phyloP scores from a whole-genome alignment of 164 flowering plant genomes.

The Houttuynia cordata region DNA sequence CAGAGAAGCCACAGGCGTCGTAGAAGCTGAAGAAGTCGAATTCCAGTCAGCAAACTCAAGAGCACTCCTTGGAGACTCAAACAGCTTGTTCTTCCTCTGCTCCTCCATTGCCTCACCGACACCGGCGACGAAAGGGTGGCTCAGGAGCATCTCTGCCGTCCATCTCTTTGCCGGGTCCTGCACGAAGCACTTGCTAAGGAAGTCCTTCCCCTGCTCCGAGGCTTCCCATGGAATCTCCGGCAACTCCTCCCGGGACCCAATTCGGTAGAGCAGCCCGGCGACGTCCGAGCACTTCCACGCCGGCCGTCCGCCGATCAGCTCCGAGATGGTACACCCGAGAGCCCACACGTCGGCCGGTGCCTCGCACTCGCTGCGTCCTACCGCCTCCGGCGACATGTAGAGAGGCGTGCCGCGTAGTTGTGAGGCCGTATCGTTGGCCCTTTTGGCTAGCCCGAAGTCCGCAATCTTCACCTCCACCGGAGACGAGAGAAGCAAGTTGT shows the following conservation, averaged over 20 bases:
- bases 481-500: constrained; percentile 35
- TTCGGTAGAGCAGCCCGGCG: constrained; percentile 15
- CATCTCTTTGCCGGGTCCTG: constrained; percentile 43
- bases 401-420: constrained; percentile 38
- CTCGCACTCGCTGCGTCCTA: constrained; percentile 18
- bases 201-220: constrained; percentile 43
- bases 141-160: constrained; percentile 52
- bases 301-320: constrained; percentile 43
- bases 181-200: constrained; percentile 33
- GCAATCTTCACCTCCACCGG: constrained; percentile 37
- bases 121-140: constrained; percentile 36
- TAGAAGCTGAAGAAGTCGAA: constrained; percentile 4
- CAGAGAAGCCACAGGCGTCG: background rate
- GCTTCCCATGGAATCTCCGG: constrained; percentile 35
- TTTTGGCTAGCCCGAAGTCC: constrained; percentile 73
- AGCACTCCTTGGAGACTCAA: constrained; percentile 30
- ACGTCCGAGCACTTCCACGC: constrained; percentile 25
- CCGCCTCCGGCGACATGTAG: constrained; percentile 55
- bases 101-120: constrained; percentile 1
- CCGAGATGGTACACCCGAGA: constrained; percentile 43
- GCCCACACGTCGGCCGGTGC: constrained; percentile 48
- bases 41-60: constrained; percentile 31
- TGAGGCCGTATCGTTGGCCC: constrained; percentile 1
- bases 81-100: background rate
- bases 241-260: constrained; percentile 22